Evolutionary conservation across 2,329 filamentous ascomycete genomes (phyloP).

Genomic region (Colletotrichum theobromicola): DNA sequence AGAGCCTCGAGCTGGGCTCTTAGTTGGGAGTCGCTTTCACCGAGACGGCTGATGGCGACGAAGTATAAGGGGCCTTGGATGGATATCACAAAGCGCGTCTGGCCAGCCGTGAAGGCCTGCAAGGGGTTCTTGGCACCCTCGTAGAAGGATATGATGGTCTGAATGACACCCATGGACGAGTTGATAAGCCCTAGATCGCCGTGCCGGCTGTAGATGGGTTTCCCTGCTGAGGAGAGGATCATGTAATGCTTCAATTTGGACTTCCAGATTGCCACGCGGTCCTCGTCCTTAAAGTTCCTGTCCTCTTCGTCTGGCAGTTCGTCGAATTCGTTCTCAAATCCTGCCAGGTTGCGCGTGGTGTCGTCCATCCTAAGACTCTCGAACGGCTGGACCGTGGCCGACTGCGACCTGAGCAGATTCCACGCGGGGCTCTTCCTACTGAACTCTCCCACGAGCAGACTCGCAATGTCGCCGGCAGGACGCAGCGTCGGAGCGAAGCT

Average conservation of each 20-base stretch:
- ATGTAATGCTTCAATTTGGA: slow-evolving; percentile 96
- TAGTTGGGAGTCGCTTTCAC: slow-evolving; percentile 91
- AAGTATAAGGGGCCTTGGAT: slow-evolving; percentile 90
- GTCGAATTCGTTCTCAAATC: slow-evolving; percentile 82
- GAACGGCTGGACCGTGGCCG: slow-evolving; percentile 65
- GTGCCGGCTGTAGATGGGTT: slow-evolving; percentile 96
- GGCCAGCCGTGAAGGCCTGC: slow-evolving; percentile 84
- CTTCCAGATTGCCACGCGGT: slow-evolving; percentile 78
- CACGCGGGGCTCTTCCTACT: slow-evolving; percentile 72
- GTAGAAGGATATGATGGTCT: slow-evolving; percentile 98
- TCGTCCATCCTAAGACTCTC: slow-evolving; percentile 51
- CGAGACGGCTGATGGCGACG: slow-evolving; percentile 88
- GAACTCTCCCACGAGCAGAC: slow-evolving; percentile 76
- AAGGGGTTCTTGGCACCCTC: slow-evolving; percentile 80
- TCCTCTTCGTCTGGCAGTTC: slow-evolving; percentile 64
- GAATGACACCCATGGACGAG: slow-evolving; percentile 91
- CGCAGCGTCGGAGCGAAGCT: slow-evolving; percentile 70
- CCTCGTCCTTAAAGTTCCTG: slow-evolving; percentile 53
- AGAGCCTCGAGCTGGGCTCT: slow-evolving; percentile 88
- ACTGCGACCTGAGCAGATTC: slow-evolving; percentile 68
- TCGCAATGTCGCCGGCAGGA: slow-evolving; percentile 76
- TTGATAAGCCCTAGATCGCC: slow-evolving; percentile 90
- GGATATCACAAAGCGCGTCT: slow-evolving; percentile 83
- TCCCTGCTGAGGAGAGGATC: slow-evolving; percentile 93
- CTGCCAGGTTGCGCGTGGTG: slow-evolving; percentile 60